Conservation (phyloP, 2,329 filamentous ascomycete genomes). For the Pseudocercospora cruenta region DNA sequence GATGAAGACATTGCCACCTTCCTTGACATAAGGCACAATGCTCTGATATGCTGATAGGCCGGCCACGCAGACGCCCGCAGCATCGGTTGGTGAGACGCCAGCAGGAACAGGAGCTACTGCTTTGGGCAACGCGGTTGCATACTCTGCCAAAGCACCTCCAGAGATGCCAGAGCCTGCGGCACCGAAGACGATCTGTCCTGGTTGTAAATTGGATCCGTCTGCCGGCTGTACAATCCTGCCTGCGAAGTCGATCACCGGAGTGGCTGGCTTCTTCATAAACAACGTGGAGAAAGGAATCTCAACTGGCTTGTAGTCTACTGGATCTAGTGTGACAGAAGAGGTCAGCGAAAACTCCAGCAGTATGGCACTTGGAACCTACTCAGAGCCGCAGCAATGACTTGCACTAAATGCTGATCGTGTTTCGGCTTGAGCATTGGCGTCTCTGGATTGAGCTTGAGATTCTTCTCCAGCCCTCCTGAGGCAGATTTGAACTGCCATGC, state of each 20-base stretch:
- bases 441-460: constrained; percentile 52
- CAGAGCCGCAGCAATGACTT: constrained; percentile 57
- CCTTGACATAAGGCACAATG: constrained; percentile 42
- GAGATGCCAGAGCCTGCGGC: constrained; percentile 39
- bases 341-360: not conserved
- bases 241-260: constrained; percentile 56
- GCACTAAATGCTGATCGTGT: constrained; percentile 56
- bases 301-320: constrained; percentile 65
- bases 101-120: constrained; percentile 48
- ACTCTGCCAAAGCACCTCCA: constrained; percentile 44
- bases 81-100: constrained; percentile 44
- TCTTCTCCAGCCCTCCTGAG: constrained; percentile 55
- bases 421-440: constrained; percentile 45
- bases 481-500: constrained; percentile 61
- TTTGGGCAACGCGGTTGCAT: constrained; percentile 42
- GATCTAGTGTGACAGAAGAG: not conserved
- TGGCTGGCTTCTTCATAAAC: constrained; percentile 46
- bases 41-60: constrained; percentile 46
- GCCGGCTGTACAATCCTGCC: constrained; percentile 52
- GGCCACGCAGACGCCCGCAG: constrained; percentile 39
- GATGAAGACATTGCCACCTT: constrained; percentile 61
- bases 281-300: constrained; percentile 53
- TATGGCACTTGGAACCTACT: constrained; percentile 36
- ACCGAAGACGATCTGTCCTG: constrained; percentile 48
- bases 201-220: constrained; percentile 35